A percentile compares a stretch with the other conserved stretches of the same genome.
Conservation (phyloP, 257 asterid species). For the Solanum arcanum region DNA sequence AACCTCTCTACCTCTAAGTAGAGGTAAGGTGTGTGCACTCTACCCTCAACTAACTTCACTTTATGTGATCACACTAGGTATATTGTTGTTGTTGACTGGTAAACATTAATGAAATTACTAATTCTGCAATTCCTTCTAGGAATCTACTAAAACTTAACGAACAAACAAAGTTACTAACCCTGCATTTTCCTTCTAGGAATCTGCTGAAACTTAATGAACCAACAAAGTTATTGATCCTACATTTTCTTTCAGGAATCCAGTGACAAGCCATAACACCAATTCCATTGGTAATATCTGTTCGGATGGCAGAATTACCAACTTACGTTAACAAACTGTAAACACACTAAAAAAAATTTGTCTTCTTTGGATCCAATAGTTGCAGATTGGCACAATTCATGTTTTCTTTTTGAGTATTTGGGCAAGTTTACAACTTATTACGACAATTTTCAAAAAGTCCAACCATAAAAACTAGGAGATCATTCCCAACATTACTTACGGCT, state of each 20-base stretch:
- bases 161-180: background rate
- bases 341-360: background rate
- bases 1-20: background rate
- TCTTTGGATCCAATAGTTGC: background rate
- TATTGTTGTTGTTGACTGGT: background rate
- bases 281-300: background rate
- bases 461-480: background rate
- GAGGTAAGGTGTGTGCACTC: background rate
- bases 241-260: background rate
- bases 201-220: background rate
- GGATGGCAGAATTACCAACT: background rate
- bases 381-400: background rate
- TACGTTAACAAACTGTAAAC: background rate
- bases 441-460: background rate
- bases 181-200: background rate
- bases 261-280: background rate
- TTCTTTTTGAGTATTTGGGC: background rate
- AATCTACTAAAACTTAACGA: background rate
- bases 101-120: background rate
- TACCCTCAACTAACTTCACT: background rate
- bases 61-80: background rate
- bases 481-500: conserved; percentile 40
- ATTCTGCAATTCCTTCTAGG: background rate
- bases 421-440: background rate
- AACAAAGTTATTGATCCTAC: background rate